Percentiles rank a stretch among this genome's conserved stretches.
Conservation (phyloP, 2,329 filamentous ascomycete genomes). For the Aureobasidium namibiae region DNA sequence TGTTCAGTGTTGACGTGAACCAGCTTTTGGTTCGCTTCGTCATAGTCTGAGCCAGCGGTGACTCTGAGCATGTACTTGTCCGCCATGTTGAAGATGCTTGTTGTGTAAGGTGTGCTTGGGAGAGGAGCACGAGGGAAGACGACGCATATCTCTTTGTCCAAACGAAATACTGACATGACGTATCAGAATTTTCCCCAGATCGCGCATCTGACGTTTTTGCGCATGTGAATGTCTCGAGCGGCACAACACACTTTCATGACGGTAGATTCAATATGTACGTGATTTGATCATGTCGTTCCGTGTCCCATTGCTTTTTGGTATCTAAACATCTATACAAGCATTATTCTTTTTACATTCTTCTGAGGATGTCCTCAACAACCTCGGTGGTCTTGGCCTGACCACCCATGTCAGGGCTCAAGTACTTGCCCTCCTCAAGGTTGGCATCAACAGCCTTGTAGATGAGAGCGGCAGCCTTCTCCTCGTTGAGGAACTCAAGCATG, state of each 20-base stretch:
- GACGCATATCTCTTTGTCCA: not conserved
- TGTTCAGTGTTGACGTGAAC: constrained; percentile 67
- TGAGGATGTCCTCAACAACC: constrained; percentile 80
- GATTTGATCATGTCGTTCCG: not conserved
- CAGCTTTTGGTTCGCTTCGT: constrained; percentile 59
- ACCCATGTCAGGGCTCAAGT: constrained; percentile 83
- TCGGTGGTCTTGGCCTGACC: constrained; percentile 78
- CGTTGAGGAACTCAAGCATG: constrained; percentile 92
- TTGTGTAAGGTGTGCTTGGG: not conserved
- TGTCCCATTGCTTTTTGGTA: constrained; percentile 10
- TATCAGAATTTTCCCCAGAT: not conserved
- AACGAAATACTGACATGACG: not conserved
- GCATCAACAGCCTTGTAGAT: constrained; percentile 91
- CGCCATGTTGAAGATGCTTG: constrained; percentile 34
- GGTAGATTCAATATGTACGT: not conserved
- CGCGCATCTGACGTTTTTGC: not conserved
- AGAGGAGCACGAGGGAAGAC: not conserved
- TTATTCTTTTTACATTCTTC: constrained; percentile 53
- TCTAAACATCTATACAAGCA: constrained; percentile 12
- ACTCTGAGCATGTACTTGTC: constrained; percentile 73
- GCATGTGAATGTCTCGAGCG: not conserved
- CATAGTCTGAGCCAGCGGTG: constrained; percentile 72
- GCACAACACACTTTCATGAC: not conserved
- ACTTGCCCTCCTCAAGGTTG: constrained; percentile 73
- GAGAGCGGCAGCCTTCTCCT: constrained; percentile 75